Evolutionary conservation across 371 early-diverging fungal genomes (phyloP), one percentile per base, ranked within the genome.

Genomic region (Lichtheimia hyalospora): DNA sequence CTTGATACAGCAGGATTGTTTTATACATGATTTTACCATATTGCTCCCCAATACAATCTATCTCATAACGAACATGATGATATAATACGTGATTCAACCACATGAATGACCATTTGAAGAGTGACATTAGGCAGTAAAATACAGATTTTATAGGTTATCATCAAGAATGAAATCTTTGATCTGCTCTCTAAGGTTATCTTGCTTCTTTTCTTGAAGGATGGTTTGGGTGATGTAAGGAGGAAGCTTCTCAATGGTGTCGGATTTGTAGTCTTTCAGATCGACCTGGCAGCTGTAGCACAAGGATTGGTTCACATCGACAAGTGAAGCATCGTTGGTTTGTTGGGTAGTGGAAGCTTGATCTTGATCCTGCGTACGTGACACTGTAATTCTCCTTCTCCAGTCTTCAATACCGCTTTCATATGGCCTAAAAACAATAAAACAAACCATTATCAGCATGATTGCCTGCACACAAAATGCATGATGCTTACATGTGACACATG

Each of bases 261-360:
- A 49, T 34, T 57, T 64, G 46, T 69, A 75, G 25, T 87, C 85
- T 15, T 81, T 80, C 20, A 83, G 57, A 56, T 82, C 75, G 3
- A 81, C 83, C 60, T 84, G 75, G 60, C 87, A 87, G 24, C 84
- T 84, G 50, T 87, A 87, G 52, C 87, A 87, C 21, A 87, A 56
- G 42, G 58, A 66, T 18, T 61, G 34, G 66, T 74, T 60, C 68
- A 75, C 40, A 65, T 83, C 65, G 42, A 77, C 67, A 48, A 21
- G 52, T 51, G 24, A 57, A 28, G 18, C 63, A 58, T 52, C 60
- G 68, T 12, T 67, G 67, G 15, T 63, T 58, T 34, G n/a, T 51
- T 55, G 8, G 42, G 18, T 15, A 34, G 49, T 5, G 58, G 52
- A 20, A n/a, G n/a, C n/a, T 71, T 66, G 25, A 18, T 13, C 43